phyloP scores from a whole-genome alignment of 2,329 filamentous ascomycete species.

The Alternaria postmessia region DNA sequence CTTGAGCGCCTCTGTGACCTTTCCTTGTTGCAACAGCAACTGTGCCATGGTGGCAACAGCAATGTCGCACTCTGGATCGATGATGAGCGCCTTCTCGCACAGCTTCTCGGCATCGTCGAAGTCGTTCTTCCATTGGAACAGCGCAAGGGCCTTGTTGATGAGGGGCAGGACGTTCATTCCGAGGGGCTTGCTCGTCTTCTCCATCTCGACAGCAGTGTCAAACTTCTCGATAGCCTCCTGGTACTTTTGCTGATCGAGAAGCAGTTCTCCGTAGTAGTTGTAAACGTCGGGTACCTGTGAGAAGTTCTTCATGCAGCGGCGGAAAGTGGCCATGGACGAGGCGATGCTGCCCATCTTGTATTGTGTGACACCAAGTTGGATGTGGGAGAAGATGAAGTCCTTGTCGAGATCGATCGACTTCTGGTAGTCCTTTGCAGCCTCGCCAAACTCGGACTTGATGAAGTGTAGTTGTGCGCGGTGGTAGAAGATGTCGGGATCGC shows the following conservation, averaged over 20 bases:
- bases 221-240: constrained; percentile 97
- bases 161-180: constrained; percentile 97
- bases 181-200: constrained; percentile 91
- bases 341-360: constrained; percentile 99
- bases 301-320: constrained; percentile 98
- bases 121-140: constrained; percentile 99
- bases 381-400: constrained; percentile 98
- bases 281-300: constrained; percentile 96
- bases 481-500: constrained; percentile 98
- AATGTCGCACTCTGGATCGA: constrained; percentile 98
- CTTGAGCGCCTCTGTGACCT: constrained; percentile 91
- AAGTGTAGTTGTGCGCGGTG: constrained; percentile 98
- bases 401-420: constrained; percentile 97
- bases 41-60: constrained; percentile 99
- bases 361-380: constrained; percentile 97
- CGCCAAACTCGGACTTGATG: constrained; percentile 91
- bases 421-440: constrained; percentile 98
- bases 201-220: constrained; percentile 97
- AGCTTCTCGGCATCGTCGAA: constrained; percentile 94
- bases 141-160: constrained; percentile 96
- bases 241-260: constrained; percentile 96
- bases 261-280: constrained; percentile 98
- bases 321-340: constrained; percentile 98
- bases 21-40: constrained; percentile 94
- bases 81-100: constrained; percentile 96